A percentile compares a stretch with the other conserved stretches of the same genome.
Evolutionary conservation across 2,329 filamentous ascomycete species (phyloP).

Genomic region (Ophiosphaerella korrae): DNA sequence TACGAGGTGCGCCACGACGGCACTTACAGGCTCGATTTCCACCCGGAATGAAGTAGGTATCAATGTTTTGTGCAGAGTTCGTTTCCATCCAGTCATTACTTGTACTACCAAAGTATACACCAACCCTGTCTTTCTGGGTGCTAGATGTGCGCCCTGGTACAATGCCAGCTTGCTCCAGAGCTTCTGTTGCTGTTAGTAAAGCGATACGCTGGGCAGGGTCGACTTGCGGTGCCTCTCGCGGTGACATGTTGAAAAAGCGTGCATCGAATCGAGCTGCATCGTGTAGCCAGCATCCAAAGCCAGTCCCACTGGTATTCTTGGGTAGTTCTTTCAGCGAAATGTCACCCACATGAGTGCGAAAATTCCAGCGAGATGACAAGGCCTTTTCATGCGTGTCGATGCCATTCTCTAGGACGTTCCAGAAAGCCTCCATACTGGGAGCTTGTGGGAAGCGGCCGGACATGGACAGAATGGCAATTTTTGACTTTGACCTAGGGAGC

Average conservation of each 20-base stretch:
- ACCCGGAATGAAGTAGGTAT: slow-evolving; percentile 62
- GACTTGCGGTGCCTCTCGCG: slow-evolving; percentile 24
- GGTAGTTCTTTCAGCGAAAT: neutral
- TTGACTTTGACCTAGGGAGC: neutral
- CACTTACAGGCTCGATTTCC: slow-evolving; percentile 51
- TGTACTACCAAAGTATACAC: slow-evolving; percentile 39
- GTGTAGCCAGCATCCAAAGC: slow-evolving; percentile 28
- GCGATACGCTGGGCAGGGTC: slow-evolving; percentile 26
- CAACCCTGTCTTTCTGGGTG: slow-evolving; percentile 34
- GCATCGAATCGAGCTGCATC: slow-evolving; percentile 25
- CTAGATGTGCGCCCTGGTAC: slow-evolving; percentile 33
- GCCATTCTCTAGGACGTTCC: slow-evolving; percentile 4
- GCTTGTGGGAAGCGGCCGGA: slow-evolving; percentile 5
- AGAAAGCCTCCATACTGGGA: slow-evolving; percentile 4
- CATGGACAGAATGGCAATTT: slow-evolving; percentile 7
- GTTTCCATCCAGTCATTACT: slow-evolving; percentile 38
- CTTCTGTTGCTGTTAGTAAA: slow-evolving; percentile 27
- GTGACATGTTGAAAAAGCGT: slow-evolving; percentile 31
- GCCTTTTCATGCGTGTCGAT: slow-evolving; percentile 1
- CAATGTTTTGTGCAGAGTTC: slow-evolving; percentile 43
- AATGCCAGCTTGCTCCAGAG: slow-evolving; percentile 26
- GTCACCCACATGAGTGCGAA: neutral
- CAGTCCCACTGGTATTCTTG: slow-evolving; percentile 19
- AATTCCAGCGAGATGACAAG: neutral
- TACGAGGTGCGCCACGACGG: neutral